Evolutionary conservation across 257 asterid species (phyloP).

Genomic region (Ehretia macrophylla): DNA sequence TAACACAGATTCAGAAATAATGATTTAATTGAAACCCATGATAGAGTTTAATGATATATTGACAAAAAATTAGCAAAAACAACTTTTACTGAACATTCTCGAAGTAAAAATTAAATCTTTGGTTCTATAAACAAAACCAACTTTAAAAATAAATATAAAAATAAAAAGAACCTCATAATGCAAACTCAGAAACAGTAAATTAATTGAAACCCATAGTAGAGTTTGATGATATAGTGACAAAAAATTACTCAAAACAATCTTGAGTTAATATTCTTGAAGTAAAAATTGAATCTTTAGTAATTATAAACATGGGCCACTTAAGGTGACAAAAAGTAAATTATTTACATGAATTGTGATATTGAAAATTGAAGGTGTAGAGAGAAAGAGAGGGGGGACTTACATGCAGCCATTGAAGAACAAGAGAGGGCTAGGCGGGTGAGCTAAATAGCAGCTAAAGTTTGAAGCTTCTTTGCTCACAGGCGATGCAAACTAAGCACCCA

Average conservation of each 20-base stretch:
- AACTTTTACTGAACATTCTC: too few relatives aligned
- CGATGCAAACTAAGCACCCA: not conserved
- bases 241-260: not conserved
- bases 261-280: not conserved
- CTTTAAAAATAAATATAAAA: too few relatives aligned
- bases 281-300: not conserved
- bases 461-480: conserved; percentile 2
- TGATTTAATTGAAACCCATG: not conserved
- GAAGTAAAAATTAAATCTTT: too few relatives aligned
- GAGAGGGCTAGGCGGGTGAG: not conserved
- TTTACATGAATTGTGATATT: not conserved
- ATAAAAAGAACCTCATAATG: too few relatives aligned
- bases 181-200: too few relatives aligned
- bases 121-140: too few relatives aligned
- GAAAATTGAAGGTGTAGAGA: not conserved
- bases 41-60: too few relatives aligned
- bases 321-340: not conserved
- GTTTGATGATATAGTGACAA: too few relatives aligned
- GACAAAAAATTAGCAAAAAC: too few relatives aligned
- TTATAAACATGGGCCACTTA: not conserved
- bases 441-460: not conserved
- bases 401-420: conserved; percentile 7
- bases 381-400: conserved; percentile 1
- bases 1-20: not conserved
- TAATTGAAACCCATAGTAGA: too few relatives aligned